Percentiles rank a stretch among this genome's conserved stretches.
Evolutionary conservation across 2,329 filamentous ascomycete genomes (phyloP).

Genomic region (Salinomyces thailandicus): DNA sequence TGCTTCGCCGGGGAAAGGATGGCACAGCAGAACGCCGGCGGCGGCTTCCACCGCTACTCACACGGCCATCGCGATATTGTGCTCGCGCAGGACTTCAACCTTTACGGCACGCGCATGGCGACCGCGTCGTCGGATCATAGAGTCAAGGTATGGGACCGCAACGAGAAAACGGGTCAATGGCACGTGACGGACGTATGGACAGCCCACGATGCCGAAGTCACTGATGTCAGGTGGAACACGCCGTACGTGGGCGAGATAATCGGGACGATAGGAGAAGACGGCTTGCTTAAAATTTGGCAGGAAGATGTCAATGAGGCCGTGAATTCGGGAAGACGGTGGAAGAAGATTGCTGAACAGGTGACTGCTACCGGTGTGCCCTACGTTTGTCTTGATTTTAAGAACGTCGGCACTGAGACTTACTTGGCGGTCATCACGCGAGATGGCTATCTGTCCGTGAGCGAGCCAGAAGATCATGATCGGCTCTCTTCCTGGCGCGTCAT

Average conservation of each 20-base stretch:
- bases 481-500: slow-evolving; percentile 64
- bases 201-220: slow-evolving; percentile 80
- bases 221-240: slow-evolving; percentile 89
- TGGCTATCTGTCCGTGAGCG: slow-evolving; percentile 67
- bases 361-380: slow-evolving; percentile 61
- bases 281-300: slow-evolving; percentile 83
- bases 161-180: slow-evolving; percentile 66
- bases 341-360: slow-evolving; percentile 50
- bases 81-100: slow-evolving; percentile 79
- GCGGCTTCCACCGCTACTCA: slow-evolving; percentile 48
- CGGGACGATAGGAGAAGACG: slow-evolving; percentile 80
- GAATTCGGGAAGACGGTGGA: slow-evolving; percentile 68
- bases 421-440: slow-evolving; percentile 76
- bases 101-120: slow-evolving; percentile 82
- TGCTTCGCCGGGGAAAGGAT: too few relatives aligned
- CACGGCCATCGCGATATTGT: slow-evolving; percentile 73
- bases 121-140: slow-evolving; percentile 87
- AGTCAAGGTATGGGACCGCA: slow-evolving; percentile 81
- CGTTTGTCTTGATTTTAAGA: slow-evolving; percentile 75
- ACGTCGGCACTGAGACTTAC: slow-evolving; percentile 73
- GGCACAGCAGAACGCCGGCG: slow-evolving; percentile 7
- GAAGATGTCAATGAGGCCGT: slow-evolving; percentile 75
- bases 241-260: slow-evolving; percentile 81
- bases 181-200: slow-evolving; percentile 76
- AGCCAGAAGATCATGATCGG: slow-evolving; percentile 76